A percentile compares a stretch with the other conserved stretches of the same genome.
Evolutionary conservation across 108 stramenopile genomes (phyloP).

Genomic region (Skeletonema tropicum): DNA sequence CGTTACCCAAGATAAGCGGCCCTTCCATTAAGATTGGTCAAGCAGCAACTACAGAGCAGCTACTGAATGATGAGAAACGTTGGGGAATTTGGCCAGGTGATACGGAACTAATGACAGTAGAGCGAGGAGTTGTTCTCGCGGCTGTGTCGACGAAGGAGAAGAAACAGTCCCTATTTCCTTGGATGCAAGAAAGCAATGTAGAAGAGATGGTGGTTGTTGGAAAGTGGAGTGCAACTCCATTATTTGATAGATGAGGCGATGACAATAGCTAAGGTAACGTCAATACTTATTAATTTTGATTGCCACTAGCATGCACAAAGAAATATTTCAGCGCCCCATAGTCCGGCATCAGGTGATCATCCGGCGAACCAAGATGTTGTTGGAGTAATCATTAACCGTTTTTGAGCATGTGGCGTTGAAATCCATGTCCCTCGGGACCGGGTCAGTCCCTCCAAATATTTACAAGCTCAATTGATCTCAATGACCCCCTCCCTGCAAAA

Average conservation of each 20-base stretch:
- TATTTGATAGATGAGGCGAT: slow-evolving; percentile 12
- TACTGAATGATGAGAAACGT: slow-evolving; percentile 24
- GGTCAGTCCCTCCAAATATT: background rate
- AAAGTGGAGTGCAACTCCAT: slow-evolving; percentile 35
- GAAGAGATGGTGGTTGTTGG: slow-evolving; percentile 30
- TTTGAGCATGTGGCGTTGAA: background rate
- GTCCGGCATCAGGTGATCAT: background rate
- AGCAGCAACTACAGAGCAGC: background rate
- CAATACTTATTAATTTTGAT: background rate
- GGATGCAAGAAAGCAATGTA: slow-evolving; percentile 13
- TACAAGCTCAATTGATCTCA: background rate
- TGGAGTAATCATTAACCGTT: background rate
- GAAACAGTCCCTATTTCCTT: slow-evolving; percentile 13
- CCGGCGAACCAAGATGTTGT: background rate
- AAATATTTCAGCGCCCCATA: too few relatives aligned
- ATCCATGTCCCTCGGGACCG: background rate
- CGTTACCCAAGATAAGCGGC: slow-evolving; percentile 26
- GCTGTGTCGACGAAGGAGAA: slow-evolving; percentile 17
- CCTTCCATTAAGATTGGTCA: background rate
- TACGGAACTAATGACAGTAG: slow-evolving; percentile 29
- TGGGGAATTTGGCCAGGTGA: slow-evolving; percentile 49
- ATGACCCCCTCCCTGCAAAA: background rate
- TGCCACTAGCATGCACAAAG: background rate
- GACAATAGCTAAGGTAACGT: background rate
- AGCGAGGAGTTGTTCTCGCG: slow-evolving; percentile 32